These are phyloP conservation scores for Penicillium atrosanguineum DNA, from an alignment of 495 filamentous ascomycete species.

Conservation along the genomic window DNA sequence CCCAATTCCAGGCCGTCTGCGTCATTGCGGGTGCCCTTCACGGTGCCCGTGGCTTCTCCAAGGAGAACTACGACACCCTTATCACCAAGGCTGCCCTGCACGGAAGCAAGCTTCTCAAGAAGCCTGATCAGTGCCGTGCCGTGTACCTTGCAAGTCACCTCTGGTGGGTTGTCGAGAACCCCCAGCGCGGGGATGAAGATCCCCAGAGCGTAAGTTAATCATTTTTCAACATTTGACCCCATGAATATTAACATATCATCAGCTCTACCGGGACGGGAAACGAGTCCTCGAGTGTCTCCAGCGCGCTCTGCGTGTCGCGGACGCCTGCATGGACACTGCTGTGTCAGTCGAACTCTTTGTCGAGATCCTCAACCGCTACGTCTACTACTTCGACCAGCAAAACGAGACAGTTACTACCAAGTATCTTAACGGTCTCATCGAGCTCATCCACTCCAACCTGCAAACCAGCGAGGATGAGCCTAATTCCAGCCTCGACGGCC, in stretches of 20 bases:
- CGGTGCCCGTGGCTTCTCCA: slow-evolving; percentile 79
- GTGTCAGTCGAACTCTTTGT: slow-evolving; percentile 97
- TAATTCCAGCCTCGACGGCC: slow-evolving; percentile 78
- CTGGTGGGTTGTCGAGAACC: slow-evolving; percentile 95
- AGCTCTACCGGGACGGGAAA: slow-evolving; percentile 97
- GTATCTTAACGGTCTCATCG: slow-evolving; percentile 96
- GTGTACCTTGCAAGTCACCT: slow-evolving; percentile 95
- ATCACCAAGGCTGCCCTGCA: slow-evolving; percentile 97
- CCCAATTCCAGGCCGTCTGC: slow-evolving; percentile 96
- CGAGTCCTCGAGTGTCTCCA: slow-evolving; percentile 94
- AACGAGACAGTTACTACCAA: slow-evolving; percentile 98
- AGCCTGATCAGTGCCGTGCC: slow-evolving; percentile 95
- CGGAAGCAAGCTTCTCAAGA: slow-evolving; percentile 95
- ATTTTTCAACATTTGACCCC: background rate
- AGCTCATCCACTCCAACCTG: slow-evolving; percentile 95
- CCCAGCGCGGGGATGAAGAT: slow-evolving; percentile 77
- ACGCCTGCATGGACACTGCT: slow-evolving; percentile 99
- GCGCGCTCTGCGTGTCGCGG: slow-evolving; percentile 90
- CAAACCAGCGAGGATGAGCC: slow-evolving; percentile 67
- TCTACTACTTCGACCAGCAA: slow-evolving; percentile 98
- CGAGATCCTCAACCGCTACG: slow-evolving; percentile 96
- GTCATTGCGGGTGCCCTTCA: slow-evolving; percentile 89
- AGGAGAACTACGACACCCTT: slow-evolving; percentile 97
- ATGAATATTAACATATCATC: slow-evolving; percentile 6
- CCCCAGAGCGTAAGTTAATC: slow-evolving; percentile 67